Evolutionary conservation across 2,329 filamentous ascomycete genomes (phyloP).

Genomic region (Scedosporium apiospermum): DNA sequence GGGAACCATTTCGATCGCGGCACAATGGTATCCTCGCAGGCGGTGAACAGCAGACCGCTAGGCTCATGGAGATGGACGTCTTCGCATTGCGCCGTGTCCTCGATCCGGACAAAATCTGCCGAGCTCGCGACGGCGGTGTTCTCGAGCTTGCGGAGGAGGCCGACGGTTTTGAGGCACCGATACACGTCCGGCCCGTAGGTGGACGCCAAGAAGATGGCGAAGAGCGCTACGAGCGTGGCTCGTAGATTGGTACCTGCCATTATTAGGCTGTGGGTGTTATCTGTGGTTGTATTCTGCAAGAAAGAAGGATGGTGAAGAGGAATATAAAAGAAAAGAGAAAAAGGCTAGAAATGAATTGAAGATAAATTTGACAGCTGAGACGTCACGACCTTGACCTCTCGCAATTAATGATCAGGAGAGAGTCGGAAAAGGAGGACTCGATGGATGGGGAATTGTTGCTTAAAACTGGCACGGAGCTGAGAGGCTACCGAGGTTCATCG

Average conservation of each 20-base stretch:
- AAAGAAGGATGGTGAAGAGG: no score
- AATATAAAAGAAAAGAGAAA: no score
- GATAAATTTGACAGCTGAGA: no score
- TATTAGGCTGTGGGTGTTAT: not conserved
- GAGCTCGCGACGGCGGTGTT: constrained; percentile 13
- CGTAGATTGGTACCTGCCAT: not conserved
- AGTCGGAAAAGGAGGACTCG: no score
- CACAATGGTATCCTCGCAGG: constrained; percentile 37
- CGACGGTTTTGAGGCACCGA: constrained; percentile 13
- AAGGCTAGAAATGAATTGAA: no score
- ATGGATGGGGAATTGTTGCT: no score
- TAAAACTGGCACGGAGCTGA: no score
- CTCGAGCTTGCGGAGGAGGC: constrained; percentile 16
- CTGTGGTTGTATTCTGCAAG: no score
- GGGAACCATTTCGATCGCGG: constrained; percentile 44
- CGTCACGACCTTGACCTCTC: no score
- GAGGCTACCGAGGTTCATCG: no score
- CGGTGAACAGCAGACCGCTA: constrained; percentile 42
- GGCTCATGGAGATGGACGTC: constrained; percentile 46
- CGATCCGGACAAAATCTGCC: constrained; percentile 29
- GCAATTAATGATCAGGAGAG: no score
- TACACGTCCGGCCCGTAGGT: constrained; percentile 3
- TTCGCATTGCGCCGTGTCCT: constrained; percentile 47
- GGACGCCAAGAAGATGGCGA: constrained; percentile 1
- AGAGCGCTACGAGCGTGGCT: not conserved